Evolutionary conservation across 768 basidiomycete species (phyloP), one percentile per base, ranked within the genome.

Genomic region (Pisolithus tinctorius): DNA sequence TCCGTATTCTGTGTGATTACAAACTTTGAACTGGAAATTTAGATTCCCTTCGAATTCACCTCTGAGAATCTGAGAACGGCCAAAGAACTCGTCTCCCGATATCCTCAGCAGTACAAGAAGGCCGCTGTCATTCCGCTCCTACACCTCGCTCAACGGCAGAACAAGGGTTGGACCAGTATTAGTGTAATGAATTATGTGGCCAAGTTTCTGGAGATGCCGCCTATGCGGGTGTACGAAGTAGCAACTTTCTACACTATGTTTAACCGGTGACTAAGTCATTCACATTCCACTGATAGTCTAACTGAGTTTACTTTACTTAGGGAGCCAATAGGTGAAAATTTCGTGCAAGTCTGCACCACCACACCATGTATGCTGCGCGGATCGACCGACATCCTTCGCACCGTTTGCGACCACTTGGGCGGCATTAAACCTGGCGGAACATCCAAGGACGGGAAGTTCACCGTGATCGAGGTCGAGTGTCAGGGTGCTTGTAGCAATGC

Each of bases 171-270:
- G 91, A 97, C 95, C 25, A 93, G 88, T 66, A 95, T 99, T 58
- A 92, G 88, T 61, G 93, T 95, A 55, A 99, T 99, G 96, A 97
- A 99, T 73, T 91, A 93, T 61, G 87, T 99, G 49, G 96, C 96
- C 1, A 87, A 89, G 58, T 74, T 95, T 30, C 78, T 98, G 29
- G 92, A 88, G 62, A 87, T 99, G 81, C 91, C 88, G 9, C 90
- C 91, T 48, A 98, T 99, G 96, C 88, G 96, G 9, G 96, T 97
- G 2, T 99, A 99, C 67, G 96, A 99, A 71, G 96, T 99, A 47
- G 95, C 95, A 16, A 94, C 93, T 13, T 99, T 99, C 74, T 99
- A 99, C 71, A 99, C 96, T 60, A 98, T 99, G 95, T 98, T 97
- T 79, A 99, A 97, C 76, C 82, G 94, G 91, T 91, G 52, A 61